phyloP scores from a whole-genome alignment of 768 basidiomycete genomes.

The Auriscalpium vulgare region DNA sequence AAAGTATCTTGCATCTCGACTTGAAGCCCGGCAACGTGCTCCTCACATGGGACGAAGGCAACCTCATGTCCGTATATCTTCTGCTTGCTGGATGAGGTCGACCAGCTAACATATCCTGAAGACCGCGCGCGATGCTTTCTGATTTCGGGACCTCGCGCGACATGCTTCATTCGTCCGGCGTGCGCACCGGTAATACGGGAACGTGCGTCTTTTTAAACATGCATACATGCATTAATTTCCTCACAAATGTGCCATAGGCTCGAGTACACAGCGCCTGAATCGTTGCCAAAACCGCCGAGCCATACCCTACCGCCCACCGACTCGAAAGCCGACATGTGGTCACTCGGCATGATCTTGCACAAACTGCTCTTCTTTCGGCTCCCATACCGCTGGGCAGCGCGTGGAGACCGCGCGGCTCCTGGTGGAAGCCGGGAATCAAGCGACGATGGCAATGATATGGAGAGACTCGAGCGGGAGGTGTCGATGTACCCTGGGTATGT shows the following conservation, averaged over 20 bases:
- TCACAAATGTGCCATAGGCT: slow-evolving; percentile 4
- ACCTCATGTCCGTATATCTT: slow-evolving; percentile 51
- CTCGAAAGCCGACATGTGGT: slow-evolving; percentile 96
- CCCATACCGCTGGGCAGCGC: slow-evolving; percentile 71
- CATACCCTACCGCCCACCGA: slow-evolving; percentile 66
- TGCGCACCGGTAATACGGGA: slow-evolving; percentile 89
- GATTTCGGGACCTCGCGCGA: slow-evolving; percentile 95
- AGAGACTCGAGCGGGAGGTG: slow-evolving; percentile 67
- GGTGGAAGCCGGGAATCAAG: slow-evolving; percentile 2
- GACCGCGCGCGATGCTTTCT: slow-evolving; percentile 89
- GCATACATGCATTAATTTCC: background rate
- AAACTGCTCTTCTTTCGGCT: slow-evolving; percentile 87
- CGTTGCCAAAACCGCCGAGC: slow-evolving; percentile 58
- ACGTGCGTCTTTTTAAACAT: slow-evolving; percentile 48
- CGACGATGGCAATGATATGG: slow-evolving; percentile 49
- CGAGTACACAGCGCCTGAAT: slow-evolving; percentile 49
- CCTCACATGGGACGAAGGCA: slow-evolving; percentile 84
- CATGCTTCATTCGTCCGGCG: slow-evolving; percentile 62
- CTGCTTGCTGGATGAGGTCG: too few species aligned
- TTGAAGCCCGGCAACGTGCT: slow-evolving; percentile 93
- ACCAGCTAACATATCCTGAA: slow-evolving; percentile 21
- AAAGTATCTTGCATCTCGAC: slow-evolving; percentile 85
- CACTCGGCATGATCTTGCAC: slow-evolving; percentile 91
- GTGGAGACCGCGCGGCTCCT: slow-evolving; percentile 33
- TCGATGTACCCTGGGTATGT: slow-evolving; percentile 63